These are phyloP conservation scores for Trichoderma atrobrunneum DNA, from an alignment of 2,329 filamentous ascomycete species.

Conservation along the genomic window DNA sequence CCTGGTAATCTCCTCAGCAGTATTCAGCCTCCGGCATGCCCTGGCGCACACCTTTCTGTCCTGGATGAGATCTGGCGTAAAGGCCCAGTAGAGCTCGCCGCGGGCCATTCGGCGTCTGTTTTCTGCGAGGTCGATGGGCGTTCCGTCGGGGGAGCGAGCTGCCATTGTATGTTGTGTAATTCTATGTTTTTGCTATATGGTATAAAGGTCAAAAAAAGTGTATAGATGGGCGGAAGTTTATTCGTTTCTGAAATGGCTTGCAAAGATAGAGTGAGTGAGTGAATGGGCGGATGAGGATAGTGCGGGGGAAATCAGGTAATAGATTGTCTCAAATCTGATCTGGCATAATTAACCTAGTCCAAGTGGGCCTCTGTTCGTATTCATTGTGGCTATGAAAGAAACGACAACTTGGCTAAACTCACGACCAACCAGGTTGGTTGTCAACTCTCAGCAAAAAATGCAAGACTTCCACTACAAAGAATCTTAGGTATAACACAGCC, in stretches of 20 bases:
- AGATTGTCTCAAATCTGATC: not conserved
- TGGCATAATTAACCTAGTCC: not conserved
- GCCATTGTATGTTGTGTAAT: not conserved
- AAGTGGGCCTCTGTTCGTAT: not conserved
- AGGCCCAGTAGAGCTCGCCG: constrained; percentile 70
- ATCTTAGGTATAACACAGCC: not conserved
- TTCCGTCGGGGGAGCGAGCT: constrained; percentile 11
- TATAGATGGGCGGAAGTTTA: not conserved
- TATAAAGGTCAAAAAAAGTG: not conserved
- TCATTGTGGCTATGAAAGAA: not conserved
- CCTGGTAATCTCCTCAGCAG: constrained; percentile 52
- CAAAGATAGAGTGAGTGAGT: not conserved
- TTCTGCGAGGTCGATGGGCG: constrained; percentile 40
- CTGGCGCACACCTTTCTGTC: constrained; percentile 58
- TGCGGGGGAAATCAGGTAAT: not conserved
- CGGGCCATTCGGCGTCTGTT: constrained; percentile 55
- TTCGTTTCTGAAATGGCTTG: not conserved
- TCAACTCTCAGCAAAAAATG: not conserved
- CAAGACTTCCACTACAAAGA: not conserved
- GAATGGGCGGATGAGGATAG: not conserved
- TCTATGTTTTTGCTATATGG: not conserved
- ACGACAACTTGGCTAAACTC: not conserved
- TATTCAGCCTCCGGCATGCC: constrained; percentile 63
- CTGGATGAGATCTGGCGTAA: constrained; percentile 63
- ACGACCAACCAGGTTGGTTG: not conserved